Evolutionary conservation across 1,139 yeast genomes (phyloP).

Genomic region (Blastobotrys petasosporus): DNA sequence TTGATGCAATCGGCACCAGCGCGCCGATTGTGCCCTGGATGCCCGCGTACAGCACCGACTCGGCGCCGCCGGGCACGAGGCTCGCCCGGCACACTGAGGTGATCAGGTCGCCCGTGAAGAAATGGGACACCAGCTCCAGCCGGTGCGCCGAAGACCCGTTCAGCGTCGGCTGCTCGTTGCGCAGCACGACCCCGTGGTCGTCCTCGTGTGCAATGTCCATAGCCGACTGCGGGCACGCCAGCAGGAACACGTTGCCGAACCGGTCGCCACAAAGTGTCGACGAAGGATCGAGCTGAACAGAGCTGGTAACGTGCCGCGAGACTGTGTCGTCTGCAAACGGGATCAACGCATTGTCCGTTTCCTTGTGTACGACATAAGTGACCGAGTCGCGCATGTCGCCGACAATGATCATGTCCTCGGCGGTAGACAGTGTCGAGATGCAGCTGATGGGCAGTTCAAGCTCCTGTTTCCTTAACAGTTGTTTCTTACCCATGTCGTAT

Average conservation of each 20-base stretch:
- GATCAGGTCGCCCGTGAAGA: constrained; percentile 64
- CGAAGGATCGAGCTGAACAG: constrained; percentile 59
- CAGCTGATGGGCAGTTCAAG: constrained; percentile 35
- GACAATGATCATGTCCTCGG: constrained; percentile 47
- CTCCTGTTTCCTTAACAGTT: constrained; percentile 59
- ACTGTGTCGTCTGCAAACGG: constrained; percentile 66
- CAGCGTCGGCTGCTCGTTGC: constrained; percentile 11
- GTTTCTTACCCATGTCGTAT: constrained; percentile 74
- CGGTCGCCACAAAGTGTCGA: constrained; percentile 86
- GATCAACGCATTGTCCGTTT: constrained; percentile 45
- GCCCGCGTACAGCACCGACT: constrained; percentile 65
- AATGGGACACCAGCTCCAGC: constrained; percentile 52
- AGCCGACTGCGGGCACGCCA: constrained; percentile 49
- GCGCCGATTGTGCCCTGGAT: constrained; percentile 77
- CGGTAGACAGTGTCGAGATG: constrained; percentile 42
- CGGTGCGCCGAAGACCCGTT: constrained; percentile 34
- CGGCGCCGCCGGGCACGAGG: constrained; percentile 56
- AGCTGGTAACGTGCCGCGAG: constrained; percentile 59
- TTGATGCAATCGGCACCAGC: constrained; percentile 59
- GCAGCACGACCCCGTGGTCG: constrained; percentile 29
- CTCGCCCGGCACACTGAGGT: constrained; percentile 53
- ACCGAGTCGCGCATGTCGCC: constrained; percentile 68
- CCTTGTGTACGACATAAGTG: constrained; percentile 50
- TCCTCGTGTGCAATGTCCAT: constrained; percentile 48
- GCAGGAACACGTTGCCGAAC: constrained; percentile 71